Evolutionary conservation across 2,329 filamentous ascomycete genomes (phyloP), one percentile per base, ranked within the genome.

Genomic region (Beauveria brongniartii): DNA sequence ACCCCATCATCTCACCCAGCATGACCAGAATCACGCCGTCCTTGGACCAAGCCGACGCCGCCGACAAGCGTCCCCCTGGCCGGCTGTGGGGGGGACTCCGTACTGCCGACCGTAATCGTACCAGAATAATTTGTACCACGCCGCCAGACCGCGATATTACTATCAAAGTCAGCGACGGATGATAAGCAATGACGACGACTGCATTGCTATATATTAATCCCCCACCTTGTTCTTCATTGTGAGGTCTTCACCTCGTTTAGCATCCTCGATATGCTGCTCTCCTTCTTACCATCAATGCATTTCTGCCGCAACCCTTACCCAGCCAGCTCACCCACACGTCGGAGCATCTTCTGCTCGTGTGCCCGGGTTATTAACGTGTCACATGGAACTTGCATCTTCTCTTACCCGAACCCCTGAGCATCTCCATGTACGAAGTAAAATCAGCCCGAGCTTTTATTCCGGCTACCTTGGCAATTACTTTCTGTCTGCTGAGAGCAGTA

Each of bases 301-400:
- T 54, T 14, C n/a, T 43, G 7, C 12, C 34, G 7, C 12, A 26
- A 48, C 55, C 55, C 55, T 50, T 16, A 57, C 55, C 55, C 46
- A 58, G 46, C 55, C 46, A 58, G 46, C 46, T 58, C 37, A 20
- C 30, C 55, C 28, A 18, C 30, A 12, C 20, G 18, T 57, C 55
- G 43, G 55, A 57, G 24, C 43, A 5, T 8, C 12, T 18, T 24
- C 26, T 50, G 41, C 50, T 52, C 30, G 28, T 22, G 3, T 41
- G 43, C 57, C 58, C 58, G 58, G 51, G n/a, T 48, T 47, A 60
- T 60, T 60, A 46, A 60, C 58, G 58, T 60, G 51, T 60, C 58
- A 60, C 58, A 60, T 60, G 58, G 16, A 60, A 52, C 22, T 20
- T 10, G 30, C 44, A 34, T 14, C n/a, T 18, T 10, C 24, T 22